These are phyloP conservation scores for Neofusicoccum sp. DNA, from an alignment of 2,329 filamentous ascomycete genomes.

Conservation along the genomic window DNA sequence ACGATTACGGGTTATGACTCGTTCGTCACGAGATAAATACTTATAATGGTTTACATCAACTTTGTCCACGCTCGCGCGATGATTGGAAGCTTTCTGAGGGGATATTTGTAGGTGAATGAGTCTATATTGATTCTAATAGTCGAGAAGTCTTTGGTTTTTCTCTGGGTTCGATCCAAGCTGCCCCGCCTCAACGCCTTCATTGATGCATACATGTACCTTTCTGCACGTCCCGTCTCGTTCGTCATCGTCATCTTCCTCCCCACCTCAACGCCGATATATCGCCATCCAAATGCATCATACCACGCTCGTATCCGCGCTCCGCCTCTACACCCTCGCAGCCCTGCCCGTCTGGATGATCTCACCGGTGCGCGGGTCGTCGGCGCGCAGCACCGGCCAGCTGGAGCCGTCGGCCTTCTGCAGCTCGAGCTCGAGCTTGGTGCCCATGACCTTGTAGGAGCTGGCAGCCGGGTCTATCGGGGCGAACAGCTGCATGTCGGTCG, in stretches of 20 bases:
- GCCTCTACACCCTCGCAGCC: slow-evolving; percentile 47
- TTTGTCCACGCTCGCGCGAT: too few relatives aligned
- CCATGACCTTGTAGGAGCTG: slow-evolving; percentile 78
- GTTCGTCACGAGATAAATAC: slow-evolving; percentile 6
- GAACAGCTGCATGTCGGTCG: slow-evolving; percentile 72
- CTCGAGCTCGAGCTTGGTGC: slow-evolving; percentile 84
- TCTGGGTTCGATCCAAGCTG: background rate
- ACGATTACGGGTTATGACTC: slow-evolving; percentile 1
- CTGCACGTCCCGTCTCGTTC: background rate
- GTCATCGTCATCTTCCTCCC: background rate
- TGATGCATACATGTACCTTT: slow-evolving; percentile 1
- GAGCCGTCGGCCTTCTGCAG: slow-evolving; percentile 72
- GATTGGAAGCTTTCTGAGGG: too few relatives aligned
- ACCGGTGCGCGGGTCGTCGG: slow-evolving; percentile 70
- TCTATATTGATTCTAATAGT: background rate
- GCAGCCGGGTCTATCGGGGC: slow-evolving; percentile 74
- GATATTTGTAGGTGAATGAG: background rate
- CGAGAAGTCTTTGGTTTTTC: background rate
- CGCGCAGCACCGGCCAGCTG: slow-evolving; percentile 84
- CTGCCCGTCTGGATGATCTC: slow-evolving; percentile 90
- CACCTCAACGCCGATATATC: background rate
- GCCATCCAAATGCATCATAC: background rate
- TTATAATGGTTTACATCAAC: background rate
- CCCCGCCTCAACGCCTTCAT: background rate
- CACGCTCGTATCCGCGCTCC: background rate